phyloP scores from a whole-genome alignment of 768 basidiomycete species.

The Amanita fuliginea region DNA sequence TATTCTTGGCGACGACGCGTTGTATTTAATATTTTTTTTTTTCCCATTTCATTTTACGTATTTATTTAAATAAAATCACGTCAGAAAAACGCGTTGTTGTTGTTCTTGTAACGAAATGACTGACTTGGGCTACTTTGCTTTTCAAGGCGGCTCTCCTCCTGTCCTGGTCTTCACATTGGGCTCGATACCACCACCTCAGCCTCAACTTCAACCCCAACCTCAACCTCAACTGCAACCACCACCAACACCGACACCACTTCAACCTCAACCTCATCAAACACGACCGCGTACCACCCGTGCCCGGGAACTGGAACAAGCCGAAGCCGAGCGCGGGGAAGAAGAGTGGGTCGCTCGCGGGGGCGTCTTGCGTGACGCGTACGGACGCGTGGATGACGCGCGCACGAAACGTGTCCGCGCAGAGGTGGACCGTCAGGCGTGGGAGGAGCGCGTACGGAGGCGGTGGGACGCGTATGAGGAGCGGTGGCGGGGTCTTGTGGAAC shows the following conservation, averaged over 20 bases:
- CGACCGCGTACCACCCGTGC: not conserved
- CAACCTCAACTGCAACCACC: too few species aligned
- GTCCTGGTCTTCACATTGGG: not conserved
- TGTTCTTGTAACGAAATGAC: too few species aligned
- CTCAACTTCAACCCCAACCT: not conserved
- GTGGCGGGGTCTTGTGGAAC: conserved; percentile 28
- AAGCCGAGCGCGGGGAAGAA: conserved; percentile 38
- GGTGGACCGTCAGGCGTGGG: conserved; percentile 31
- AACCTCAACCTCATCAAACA: not conserved
- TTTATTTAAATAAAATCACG: too few species aligned
- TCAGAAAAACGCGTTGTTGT: too few species aligned
- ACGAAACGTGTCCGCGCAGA: conserved; percentile 39
- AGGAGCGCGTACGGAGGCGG: conserved; percentile 22
- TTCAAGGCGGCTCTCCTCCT: not conserved
- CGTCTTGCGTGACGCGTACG: conserved; percentile 36
- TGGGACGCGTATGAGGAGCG: conserved; percentile 46
- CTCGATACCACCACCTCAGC: not conserved
- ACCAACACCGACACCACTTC: too few species aligned
- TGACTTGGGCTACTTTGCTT: conserved; percentile 6
- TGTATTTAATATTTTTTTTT: too few species aligned
- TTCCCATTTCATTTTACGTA: too few species aligned
- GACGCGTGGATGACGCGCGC: conserved; percentile 37
- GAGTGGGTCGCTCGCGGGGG: conserved; percentile 54
- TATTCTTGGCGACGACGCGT: not conserved
- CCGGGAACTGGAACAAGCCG: conserved; percentile 12